These are phyloP conservation scores for Diplodia scrobiculata DNA, from an alignment of 2,329 filamentous ascomycete genomes.

Conservation along the genomic window DNA sequence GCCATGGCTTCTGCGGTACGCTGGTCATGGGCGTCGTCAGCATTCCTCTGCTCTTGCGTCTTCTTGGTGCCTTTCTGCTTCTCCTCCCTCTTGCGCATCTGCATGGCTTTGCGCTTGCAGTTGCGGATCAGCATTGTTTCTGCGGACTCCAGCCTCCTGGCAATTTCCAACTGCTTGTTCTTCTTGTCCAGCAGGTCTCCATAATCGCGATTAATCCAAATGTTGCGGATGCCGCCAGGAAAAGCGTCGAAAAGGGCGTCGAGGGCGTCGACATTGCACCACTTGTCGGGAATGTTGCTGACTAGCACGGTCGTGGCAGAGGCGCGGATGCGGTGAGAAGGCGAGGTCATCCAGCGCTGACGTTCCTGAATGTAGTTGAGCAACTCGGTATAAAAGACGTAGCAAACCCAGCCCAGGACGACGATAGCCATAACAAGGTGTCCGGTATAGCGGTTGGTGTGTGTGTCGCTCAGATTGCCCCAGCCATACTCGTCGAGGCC, in stretches of 20 bases:
- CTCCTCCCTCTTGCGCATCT: constrained; percentile 30
- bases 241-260: constrained; percentile 90
- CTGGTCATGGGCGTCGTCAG: not conserved
- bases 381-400: constrained; percentile 82
- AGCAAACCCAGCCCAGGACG: constrained; percentile 81
- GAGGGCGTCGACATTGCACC: constrained; percentile 81
- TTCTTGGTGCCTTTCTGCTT: constrained; percentile 6
- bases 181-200: constrained; percentile 84
- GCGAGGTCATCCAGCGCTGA: constrained; percentile 91
- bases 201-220: constrained; percentile 93
- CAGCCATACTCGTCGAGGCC: constrained; percentile 77
- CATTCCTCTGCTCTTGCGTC: not conserved
- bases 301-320: constrained; percentile 96
- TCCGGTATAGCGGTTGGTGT: constrained; percentile 75
- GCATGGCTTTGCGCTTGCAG: constrained; percentile 51
- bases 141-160: constrained; percentile 72
- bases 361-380: constrained; percentile 87
- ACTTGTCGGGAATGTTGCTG: constrained; percentile 84
- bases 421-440: constrained; percentile 78
- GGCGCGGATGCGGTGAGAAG: constrained; percentile 87
- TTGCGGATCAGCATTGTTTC: constrained; percentile 81
- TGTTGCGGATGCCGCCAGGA: constrained; percentile 88
- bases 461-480: constrained; percentile 71
- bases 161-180: constrained; percentile 69
- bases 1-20: constrained; percentile 6